Conservation (phyloP, 768 basidiomycete species). For the Lactifluus echinatus region DNA sequence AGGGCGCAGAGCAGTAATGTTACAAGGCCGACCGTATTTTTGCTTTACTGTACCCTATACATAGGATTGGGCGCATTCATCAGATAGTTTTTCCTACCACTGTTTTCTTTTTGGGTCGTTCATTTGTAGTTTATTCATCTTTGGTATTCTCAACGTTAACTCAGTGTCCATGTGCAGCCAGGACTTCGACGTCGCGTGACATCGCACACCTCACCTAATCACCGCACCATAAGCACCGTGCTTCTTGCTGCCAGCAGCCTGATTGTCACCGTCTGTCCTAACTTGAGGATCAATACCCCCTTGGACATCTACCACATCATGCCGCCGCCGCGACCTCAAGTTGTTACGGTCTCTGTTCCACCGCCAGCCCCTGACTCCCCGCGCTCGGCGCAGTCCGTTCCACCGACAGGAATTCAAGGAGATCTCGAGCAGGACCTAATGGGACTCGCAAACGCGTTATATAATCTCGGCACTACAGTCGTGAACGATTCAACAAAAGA, state of each 20-base stretch:
- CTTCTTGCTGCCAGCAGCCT: too few species aligned
- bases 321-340: constrained; percentile 14
- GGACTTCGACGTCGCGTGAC: too few species aligned
- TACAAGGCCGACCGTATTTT: background rate
- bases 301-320: background rate
- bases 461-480: constrained; percentile 76
- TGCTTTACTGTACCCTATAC: background rate
- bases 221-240: too few species aligned
- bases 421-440: constrained; percentile 70
- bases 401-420: constrained; percentile 59
- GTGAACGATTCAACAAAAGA: constrained; percentile 78
- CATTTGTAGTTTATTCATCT: too few species aligned
- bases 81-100: too few species aligned
- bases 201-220: too few species aligned
- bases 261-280: too few species aligned
- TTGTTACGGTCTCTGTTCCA: constrained; percentile 8
- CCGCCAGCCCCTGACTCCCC: constrained; percentile 52
- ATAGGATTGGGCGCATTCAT: too few species aligned
- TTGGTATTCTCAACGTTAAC: too few species aligned
- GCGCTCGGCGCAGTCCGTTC: constrained; percentile 63
- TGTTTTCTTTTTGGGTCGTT: too few species aligned
- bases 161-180: too few species aligned
- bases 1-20: background rate
- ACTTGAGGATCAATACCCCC: too few species aligned
- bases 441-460: constrained; percentile 67